Conservation (phyloP, 2,329 filamentous ascomycete genomes). For the Stagonosporopsis vannaccii region DNA sequence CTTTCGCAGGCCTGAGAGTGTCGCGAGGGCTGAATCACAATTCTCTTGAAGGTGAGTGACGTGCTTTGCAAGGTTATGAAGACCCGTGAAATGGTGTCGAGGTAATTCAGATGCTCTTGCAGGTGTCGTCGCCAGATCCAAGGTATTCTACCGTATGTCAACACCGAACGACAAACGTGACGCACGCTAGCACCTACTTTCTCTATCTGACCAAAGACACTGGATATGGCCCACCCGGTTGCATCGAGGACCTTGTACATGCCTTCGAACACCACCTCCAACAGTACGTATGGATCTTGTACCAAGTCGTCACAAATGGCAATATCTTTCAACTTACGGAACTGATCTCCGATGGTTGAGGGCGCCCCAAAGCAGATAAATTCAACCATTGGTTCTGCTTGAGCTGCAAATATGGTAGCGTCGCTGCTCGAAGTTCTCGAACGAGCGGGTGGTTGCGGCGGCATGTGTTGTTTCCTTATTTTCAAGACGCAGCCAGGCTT, state of each 20-base stretch:
- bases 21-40: conserved; percentile 39
- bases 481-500: conserved; percentile 38
- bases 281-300: conserved; percentile 42
- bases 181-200: conserved; percentile 22
- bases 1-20: conserved; percentile 31
- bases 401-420: conserved; percentile 8
- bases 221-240: conserved; percentile 37
- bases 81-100: conserved; percentile 29
- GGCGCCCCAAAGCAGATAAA: conserved; percentile 42
- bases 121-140: conserved; percentile 28
- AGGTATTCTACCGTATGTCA: conserved; percentile 28
- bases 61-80: conserved; percentile 52
- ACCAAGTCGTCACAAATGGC: conserved; percentile 31
- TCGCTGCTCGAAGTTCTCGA: conserved; percentile 26
- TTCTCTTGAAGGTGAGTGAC: conserved; percentile 49
- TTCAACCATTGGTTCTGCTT: conserved; percentile 21
- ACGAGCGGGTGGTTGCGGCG: conserved; percentile 9
- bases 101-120: conserved; percentile 29
- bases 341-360: conserved; percentile 20
- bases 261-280: conserved; percentile 42
- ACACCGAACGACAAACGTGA: background rate
- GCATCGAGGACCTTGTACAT: conserved; percentile 42
- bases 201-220: conserved; percentile 44
- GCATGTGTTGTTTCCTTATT: conserved; percentile 14
- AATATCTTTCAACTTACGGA: conserved; percentile 21